phyloP scores from a whole-genome alignment of 768 basidiomycete species.

The Suillus bovinus region DNA sequence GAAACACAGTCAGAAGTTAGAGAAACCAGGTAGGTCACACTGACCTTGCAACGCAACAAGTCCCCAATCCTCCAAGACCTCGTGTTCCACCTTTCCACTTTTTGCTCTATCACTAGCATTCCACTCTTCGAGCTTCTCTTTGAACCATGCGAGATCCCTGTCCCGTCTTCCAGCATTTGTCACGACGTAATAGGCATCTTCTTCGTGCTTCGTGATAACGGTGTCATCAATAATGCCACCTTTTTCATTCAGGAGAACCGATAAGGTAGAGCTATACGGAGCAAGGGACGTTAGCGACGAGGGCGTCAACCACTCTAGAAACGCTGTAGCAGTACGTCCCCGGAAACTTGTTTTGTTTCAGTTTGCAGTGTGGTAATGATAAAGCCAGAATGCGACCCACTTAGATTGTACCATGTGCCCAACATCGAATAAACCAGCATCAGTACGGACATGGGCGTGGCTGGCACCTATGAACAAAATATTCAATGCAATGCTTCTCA shows the following conservation, averaged over 20 bases:
- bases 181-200: slow-evolving; percentile 87
- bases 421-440: slow-evolving; percentile 92
- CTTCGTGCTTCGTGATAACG: slow-evolving; percentile 83
- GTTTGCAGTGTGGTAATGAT: background rate
- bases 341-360: slow-evolving; percentile 58
- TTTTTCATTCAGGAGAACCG: slow-evolving; percentile 81
- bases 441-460: slow-evolving; percentile 83
- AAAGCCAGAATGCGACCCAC: slow-evolving; percentile 41
- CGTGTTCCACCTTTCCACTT: slow-evolving; percentile 71
- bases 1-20: slow-evolving; percentile 6
- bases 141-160: slow-evolving; percentile 80
- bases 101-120: slow-evolving; percentile 54
- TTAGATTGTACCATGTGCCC: slow-evolving; percentile 97
- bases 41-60: slow-evolving; percentile 88
- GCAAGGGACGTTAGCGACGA: slow-evolving; percentile 70
- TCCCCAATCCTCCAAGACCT: slow-evolving; percentile 83
- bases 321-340: slow-evolving; percentile 72
- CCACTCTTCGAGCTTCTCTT: slow-evolving; percentile 70
- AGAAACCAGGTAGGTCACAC: slow-evolving; percentile 12
- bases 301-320: slow-evolving; percentile 90
- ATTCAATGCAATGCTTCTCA: slow-evolving; percentile 11
- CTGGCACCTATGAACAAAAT: slow-evolving; percentile 62
- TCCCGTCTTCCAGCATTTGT: slow-evolving; percentile 92
- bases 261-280: slow-evolving; percentile 80
- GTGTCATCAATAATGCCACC: slow-evolving; percentile 98